Percentiles rank a stretch among this genome's conserved stretches.
phyloP scores from a whole-genome alignment of 208 protist genomes.

The Leishmania tropica region DNA sequence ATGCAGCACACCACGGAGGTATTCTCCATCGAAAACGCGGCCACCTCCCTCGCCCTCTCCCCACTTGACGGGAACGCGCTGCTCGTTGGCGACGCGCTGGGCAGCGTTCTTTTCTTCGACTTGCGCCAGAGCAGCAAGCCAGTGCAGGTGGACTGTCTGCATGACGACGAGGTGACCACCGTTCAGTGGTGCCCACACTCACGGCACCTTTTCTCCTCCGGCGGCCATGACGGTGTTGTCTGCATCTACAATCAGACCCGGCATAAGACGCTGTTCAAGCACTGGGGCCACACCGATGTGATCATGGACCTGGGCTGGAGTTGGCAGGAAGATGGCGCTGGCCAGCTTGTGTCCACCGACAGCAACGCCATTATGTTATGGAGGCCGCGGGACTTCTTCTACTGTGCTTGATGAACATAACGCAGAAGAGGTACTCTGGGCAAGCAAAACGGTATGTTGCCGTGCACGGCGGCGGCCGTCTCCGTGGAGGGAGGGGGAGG shows the following conservation, averaged over 20 bases:
- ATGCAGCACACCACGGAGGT: constrained; percentile 39
- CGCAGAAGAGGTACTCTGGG: background rate
- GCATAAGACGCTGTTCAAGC: constrained; percentile 70
- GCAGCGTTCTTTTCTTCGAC: constrained; percentile 72
- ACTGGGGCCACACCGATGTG: constrained; percentile 82
- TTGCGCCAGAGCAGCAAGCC: constrained; percentile 57
- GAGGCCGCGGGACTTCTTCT: constrained; percentile 86
- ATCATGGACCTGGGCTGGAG: constrained; percentile 89
- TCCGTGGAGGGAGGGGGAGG: background rate
- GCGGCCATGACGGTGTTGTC: constrained; percentile 74
- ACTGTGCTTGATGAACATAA: constrained; percentile 20
- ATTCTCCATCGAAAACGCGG: constrained; percentile 43
- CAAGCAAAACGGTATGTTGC: background rate
- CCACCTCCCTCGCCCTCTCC: constrained; percentile 52
- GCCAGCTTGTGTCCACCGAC: constrained; percentile 82
- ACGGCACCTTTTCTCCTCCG: constrained; percentile 75
- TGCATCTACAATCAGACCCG: constrained; percentile 72
- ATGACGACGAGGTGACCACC: constrained; percentile 64
- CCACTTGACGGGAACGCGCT: constrained; percentile 60
- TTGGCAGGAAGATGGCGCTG: constrained; percentile 83
- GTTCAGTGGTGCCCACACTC: constrained; percentile 89
- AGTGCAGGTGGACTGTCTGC: constrained; percentile 48
- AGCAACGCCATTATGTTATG: constrained; percentile 89
- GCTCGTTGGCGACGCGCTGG: constrained; percentile 60
- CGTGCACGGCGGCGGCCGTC: background rate